phyloP scores from a whole-genome alignment of 768 basidiomycete genomes.

The Termitomyces titanicus region DNA sequence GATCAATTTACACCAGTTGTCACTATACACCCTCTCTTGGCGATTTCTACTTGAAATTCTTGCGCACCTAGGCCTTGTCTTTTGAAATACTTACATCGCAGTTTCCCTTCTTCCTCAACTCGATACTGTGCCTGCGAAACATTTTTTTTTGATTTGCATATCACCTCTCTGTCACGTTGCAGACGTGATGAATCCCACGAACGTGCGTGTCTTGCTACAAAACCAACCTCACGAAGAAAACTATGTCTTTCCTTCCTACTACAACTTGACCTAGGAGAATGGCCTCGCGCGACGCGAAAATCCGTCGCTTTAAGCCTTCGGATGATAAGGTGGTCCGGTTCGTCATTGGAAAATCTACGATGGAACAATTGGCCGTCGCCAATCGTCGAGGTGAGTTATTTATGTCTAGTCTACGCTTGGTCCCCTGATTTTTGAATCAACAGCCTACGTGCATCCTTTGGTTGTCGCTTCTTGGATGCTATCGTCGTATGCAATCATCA shows the following conservation, averaged over 20 bases:
- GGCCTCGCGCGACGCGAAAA: slow-evolving; percentile 40
- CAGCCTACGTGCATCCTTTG: slow-evolving; percentile 59
- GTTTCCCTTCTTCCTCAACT: neutral
- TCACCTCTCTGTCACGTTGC: neutral
- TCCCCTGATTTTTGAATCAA: slow-evolving; percentile 2
- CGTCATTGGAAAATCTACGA: slow-evolving; percentile 57
- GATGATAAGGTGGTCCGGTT: slow-evolving; percentile 67
- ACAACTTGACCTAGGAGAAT: slow-evolving; percentile 22
- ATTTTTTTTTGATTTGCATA: neutral
- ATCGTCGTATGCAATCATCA: slow-evolving; percentile 54
- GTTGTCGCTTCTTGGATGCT: slow-evolving; percentile 58
- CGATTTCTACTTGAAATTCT: slow-evolving; percentile 11
- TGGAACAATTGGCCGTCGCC: slow-evolving; percentile 66
- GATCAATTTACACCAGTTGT: neutral
- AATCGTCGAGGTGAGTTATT: slow-evolving; percentile 52
- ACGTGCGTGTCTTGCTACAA: neutral
- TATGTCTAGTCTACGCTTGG: neutral
- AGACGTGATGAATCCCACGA: neutral
- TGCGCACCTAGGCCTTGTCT: neutral
- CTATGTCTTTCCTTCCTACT: neutral
- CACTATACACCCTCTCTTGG: neutral
- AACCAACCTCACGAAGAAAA: neutral
- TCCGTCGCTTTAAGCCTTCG: slow-evolving; percentile 45
- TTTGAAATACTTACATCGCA: neutral
- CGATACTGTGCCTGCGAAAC: neutral